Evolutionary conservation across 148 eudicot genomes (phyloP).

Genomic region (Silene conica): DNA sequence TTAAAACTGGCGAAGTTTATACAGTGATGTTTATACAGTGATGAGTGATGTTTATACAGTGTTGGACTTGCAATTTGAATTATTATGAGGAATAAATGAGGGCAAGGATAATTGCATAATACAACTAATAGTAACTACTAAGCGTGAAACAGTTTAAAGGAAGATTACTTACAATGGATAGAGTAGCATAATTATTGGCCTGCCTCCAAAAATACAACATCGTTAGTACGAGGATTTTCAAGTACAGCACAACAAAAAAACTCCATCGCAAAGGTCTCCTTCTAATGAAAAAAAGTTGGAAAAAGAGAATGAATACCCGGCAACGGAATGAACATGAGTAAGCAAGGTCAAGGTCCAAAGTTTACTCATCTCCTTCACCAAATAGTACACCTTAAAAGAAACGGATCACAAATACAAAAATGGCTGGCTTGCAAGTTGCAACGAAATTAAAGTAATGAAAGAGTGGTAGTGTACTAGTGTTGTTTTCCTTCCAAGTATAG

Average conservation of each 20-base stretch:
- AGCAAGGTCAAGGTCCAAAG: slow-evolving; percentile 62
- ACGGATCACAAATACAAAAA: background rate
- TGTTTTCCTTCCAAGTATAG: slow-evolving; percentile 87
- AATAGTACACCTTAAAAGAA: background rate
- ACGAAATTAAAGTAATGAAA: too few relatives aligned
- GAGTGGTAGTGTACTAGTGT: too few relatives aligned
- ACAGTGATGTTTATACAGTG: too few relatives aligned
- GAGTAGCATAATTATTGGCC: slow-evolving; percentile 75
- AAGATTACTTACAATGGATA: slow-evolving; percentile 66
- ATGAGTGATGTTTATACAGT: too few relatives aligned
- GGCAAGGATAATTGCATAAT: too few relatives aligned
- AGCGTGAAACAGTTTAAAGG: background rate
- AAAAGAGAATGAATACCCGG: slow-evolving; percentile 50
- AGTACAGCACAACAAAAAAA: background rate
- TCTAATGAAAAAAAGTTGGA: background rate
- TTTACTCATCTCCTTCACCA: slow-evolving; percentile 29
- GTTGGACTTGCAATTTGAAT: too few relatives aligned
- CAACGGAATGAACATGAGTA: slow-evolving; percentile 43
- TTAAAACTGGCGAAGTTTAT: too few relatives aligned
- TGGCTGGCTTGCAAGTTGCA: too few relatives aligned
- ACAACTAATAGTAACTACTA: background rate
- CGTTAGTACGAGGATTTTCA: background rate
- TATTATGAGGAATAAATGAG: too few relatives aligned
- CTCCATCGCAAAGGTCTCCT: background rate
- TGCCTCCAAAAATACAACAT: slow-evolving; percentile 26